Percentiles rank a stretch among this genome's conserved stretches.
Evolutionary conservation across 192 early-diverging fungal species (phyloP).

Genomic region (Phlyctochytrium arcticum): DNA sequence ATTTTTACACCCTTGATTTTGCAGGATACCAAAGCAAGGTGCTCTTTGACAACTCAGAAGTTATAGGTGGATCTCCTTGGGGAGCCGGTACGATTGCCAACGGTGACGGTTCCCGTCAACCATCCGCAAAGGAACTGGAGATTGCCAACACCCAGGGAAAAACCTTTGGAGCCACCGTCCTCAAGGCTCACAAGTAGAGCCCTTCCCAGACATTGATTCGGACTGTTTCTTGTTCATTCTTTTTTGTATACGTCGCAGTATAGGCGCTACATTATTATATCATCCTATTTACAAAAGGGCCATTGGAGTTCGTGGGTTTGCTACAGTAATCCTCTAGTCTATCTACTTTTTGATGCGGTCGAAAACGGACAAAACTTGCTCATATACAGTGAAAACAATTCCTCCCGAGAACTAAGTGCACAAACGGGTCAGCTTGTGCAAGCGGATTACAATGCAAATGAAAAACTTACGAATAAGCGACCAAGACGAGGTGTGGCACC

Average conservation of each 20-base stretch:
- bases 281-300: too few relatives aligned
- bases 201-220: too few relatives aligned
- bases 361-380: constrained; percentile 55
- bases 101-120: constrained; percentile 63
- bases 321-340: too few relatives aligned
- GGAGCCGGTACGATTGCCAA: constrained; percentile 64
- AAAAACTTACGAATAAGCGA: constrained; percentile 69
- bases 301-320: too few relatives aligned
- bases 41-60: constrained; percentile 55
- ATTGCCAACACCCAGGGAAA: constrained; percentile 44
- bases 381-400: constrained; percentile 82
- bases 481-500: constrained; percentile 89
- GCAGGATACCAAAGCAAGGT: neutral
- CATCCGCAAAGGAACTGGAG: constrained; percentile 55
- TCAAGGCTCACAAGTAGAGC: neutral
- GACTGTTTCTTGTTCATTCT: too few relatives aligned
- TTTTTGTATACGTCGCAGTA: too few relatives aligned
- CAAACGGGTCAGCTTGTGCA: neutral
- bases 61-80: constrained; percentile 64
- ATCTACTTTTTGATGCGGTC: neutral
- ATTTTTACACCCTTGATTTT: neutral
- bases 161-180: constrained; percentile 22
- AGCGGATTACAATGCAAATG: neutral
- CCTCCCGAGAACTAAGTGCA: constrained; percentile 69
- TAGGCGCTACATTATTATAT: too few relatives aligned